Base-by-base conservation (phyloP, 768 basidiomycete genomes). In the Russula compacta region DNA sequence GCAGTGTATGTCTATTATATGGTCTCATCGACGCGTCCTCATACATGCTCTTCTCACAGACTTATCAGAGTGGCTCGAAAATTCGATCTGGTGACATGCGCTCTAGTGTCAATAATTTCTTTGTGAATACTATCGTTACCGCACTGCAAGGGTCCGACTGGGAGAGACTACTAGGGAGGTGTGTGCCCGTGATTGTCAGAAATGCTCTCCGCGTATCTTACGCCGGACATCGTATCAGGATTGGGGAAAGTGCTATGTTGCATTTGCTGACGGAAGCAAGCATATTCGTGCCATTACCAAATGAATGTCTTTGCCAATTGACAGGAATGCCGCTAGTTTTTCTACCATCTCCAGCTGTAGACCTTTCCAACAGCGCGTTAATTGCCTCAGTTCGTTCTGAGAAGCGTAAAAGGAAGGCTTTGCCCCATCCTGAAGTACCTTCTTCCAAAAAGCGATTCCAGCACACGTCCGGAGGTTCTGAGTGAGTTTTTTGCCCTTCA, bases 281-380 rank as follows among this genome's bases (percentile, higher is more conserved):
- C 10, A 63, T 95, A 17, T 98, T 93, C 70, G 68, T 87, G 15
- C 76, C 87, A 2, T 72, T 97, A 21, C 87, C 88, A 0, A 95
- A 97, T 68, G 84, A 82, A 19, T 95, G 92, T 68, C 79, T 86
- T 40, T 88, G 88, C 63, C 95, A 98, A 71, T 70, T 97, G 59
- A 82, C 86, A 0, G 95, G 95, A 4, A 76, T 77, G 39, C 85
- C 89, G 0, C 70, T 95, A 24, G 74, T 83, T 29, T 77, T 79
- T 40, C 65, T 75, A 1, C 73, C 72, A 14, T 64, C 73, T 66
- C 71, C 72, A 24, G 46, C 48, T 33, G 39, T 56, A 29, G 38
- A 48, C 38, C 5, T 44, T 4, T 6, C 46, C 12, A 38, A 35
- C 42, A 33, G 33, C 29, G 40, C 50, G 17, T 21, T 36, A 21